These are phyloP conservation scores for Fistulinella cinereoalba DNA, from an alignment of 1,284 basidiomycete genomes.

Conservation along the genomic window DNA sequence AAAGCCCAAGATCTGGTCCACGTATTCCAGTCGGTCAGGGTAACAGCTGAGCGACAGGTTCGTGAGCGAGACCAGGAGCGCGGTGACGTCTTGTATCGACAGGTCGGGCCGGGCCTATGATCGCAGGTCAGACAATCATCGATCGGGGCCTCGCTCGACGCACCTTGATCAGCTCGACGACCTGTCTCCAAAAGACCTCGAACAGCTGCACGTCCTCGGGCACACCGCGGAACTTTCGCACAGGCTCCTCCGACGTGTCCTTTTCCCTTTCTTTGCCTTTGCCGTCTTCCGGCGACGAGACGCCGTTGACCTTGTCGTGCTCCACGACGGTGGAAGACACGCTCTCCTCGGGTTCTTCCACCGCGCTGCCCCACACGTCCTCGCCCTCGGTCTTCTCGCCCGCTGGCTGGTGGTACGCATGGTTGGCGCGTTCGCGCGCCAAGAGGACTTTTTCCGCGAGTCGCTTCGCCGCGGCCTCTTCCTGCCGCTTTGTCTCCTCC, in stretches of 20 bases:
- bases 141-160: slow-evolving; percentile 5
- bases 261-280: slow-evolving; percentile 50
- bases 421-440: slow-evolving; percentile 54
- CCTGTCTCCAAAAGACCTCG: slow-evolving; percentile 97
- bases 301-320: slow-evolving; percentile 28
- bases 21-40: slow-evolving; percentile 91
- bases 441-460: slow-evolving; percentile 81
- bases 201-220: slow-evolving; percentile 91
- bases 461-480: slow-evolving; percentile 84
- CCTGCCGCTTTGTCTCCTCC: slow-evolving; percentile 85
- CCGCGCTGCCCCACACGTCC: slow-evolving; percentile 24
- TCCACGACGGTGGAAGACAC: slow-evolving; percentile 26
- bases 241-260: slow-evolving; percentile 47
- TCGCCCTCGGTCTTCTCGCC: slow-evolving; percentile 32
- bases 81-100: slow-evolving; percentile 93
- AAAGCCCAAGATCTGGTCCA: slow-evolving; percentile 90
- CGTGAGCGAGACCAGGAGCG: slow-evolving; percentile 87
- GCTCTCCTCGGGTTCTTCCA: slow-evolving; percentile 32
- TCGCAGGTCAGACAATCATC: background rate
- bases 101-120: slow-evolving; percentile 89
- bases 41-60: slow-evolving; percentile 94
- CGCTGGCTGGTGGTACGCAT: slow-evolving; percentile 23
- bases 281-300: slow-evolving; percentile 17
- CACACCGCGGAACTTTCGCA: slow-evolving; percentile 86
- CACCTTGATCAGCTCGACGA: slow-evolving; percentile 95